Evolutionary conservation across 805 yeast genomes (phyloP), one percentile per base, ranked within the genome.

Genomic region (Saccharomycopsis schoenii): DNA sequence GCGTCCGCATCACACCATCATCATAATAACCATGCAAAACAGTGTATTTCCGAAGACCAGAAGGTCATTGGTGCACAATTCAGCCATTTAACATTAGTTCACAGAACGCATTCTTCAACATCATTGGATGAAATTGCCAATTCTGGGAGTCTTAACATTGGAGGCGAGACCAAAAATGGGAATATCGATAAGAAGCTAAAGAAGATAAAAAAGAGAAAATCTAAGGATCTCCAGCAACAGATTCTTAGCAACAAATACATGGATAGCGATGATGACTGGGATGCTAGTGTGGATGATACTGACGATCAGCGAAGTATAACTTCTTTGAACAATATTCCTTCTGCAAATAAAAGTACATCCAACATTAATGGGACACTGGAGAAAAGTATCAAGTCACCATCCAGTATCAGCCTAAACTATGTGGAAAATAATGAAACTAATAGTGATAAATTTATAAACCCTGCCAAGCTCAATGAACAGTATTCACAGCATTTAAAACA

Each of bases 231-330:
- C 2, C 41, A 25, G 10, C 63, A 62, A 47, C 63, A 61, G 6
- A 60, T 51, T 14, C 65, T 60, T 39, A 62, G 58, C 41, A 62
- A 62, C 61, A 56, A 73, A 61, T 86, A 85, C 68, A 76, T 83
- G 54, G 96, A 91, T 69, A 74, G 85, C 61, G 97, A 91, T 70
- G 96, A 88, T 67, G 97, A 90, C 72, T 91, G 97, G 97, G 93
- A 90, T 71, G 96, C 93, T 12, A 86, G 84, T 54, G 84, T 81
- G 60, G 83, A 80, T 55, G 76, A 74, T 25, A 47, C 15, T 11
- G 52, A 47, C 21, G 62, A 25, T 21, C 58, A 56, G 56, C 41
- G 37, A 21, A 41, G 50, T 51, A 72, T 66, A 25, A 57, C 25
- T n/a, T 29, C 34, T 8, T 17, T 17, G 14, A 17, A 15, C 15